Evolutionary conservation across 1,284 basidiomycete species (phyloP).

Genomic region (Trichosporon sp.): DNA sequence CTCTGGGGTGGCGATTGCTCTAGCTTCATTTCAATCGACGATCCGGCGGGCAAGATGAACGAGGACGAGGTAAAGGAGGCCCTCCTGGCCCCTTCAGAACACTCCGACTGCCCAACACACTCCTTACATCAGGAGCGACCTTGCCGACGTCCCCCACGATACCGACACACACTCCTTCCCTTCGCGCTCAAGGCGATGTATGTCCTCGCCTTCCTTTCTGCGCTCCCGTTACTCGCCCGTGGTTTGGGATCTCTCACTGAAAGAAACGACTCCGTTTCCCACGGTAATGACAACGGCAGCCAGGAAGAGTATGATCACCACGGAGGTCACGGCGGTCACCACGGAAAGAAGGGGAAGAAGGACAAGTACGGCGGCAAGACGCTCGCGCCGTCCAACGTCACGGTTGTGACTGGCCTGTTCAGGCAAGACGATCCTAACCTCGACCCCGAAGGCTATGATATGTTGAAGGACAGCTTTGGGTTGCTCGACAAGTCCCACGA

Average conservation of each 20-base stretch:
- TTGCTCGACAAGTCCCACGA: slow-evolving; percentile 42
- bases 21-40: slow-evolving; percentile 1
- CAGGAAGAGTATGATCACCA: not conserved
- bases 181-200: slow-evolving; percentile 2
- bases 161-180: slow-evolving; percentile 6
- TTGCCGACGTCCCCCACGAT: not conserved
- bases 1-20: not conserved
- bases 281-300: not conserved
- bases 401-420: slow-evolving; percentile 37
- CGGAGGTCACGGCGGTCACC: not conserved
- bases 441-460: slow-evolving; percentile 38
- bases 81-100: not conserved
- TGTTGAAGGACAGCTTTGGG: slow-evolving; percentile 44
- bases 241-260: not conserved
- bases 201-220: not conserved
- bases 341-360: not conserved
- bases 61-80: slow-evolving; percentile 15
- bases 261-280: not conserved
- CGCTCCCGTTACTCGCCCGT: not conserved
- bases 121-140: not conserved
- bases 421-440: slow-evolving; percentile 32
- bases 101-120: not conserved
- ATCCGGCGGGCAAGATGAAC: not conserved
- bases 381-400: slow-evolving; percentile 36
- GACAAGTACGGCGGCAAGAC: slow-evolving; percentile 30